Evolutionary conservation across 106 monocot species (phyloP).

Genomic region (Xerophyta viscosa): DNA sequence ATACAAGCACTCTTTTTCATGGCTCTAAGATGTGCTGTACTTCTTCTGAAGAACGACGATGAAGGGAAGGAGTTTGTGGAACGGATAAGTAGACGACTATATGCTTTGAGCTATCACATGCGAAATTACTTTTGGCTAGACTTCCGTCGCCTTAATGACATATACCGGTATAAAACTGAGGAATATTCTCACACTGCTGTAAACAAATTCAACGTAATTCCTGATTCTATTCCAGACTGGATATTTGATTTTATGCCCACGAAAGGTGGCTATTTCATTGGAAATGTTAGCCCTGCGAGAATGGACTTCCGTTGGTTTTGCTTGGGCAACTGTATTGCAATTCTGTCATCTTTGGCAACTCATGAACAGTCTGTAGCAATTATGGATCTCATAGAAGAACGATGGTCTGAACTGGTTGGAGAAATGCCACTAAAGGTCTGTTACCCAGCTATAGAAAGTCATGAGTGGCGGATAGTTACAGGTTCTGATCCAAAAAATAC

Average conservation of each 20-base stretch:
- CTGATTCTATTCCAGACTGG: constrained; percentile 34
- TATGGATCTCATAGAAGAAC: constrained; percentile 34
- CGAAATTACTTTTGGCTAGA: constrained; percentile 32
- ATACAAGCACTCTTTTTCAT: constrained; percentile 42
- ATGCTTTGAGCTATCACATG: constrained; percentile 29
- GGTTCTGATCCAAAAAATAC: constrained; percentile 35
- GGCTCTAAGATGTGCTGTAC: constrained; percentile 29
- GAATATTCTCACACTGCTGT: constrained; percentile 36
- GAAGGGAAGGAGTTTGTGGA: constrained; percentile 31
- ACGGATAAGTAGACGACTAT: constrained; percentile 22
- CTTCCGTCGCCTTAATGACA: constrained; percentile 27
- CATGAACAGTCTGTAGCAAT: constrained; percentile 27
- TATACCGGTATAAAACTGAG: constrained; percentile 33
- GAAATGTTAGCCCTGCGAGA: constrained; percentile 36
- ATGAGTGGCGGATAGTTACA: constrained; percentile 28
- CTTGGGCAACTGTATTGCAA: constrained; percentile 31
- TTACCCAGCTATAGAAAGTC: constrained; percentile 29
- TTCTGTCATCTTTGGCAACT: constrained; percentile 27
- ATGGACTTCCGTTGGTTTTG: constrained; percentile 39
- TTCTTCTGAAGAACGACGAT: constrained; percentile 21
- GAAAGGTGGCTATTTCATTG: constrained; percentile 26
- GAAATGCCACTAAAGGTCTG: constrained; percentile 30
- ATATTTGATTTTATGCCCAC: constrained; percentile 35
- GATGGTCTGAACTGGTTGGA: constrained; percentile 27
- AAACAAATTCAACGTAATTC: constrained; percentile 38